These are phyloP conservation scores for Didymella keratinophila DNA, from an alignment of 2,329 filamentous ascomycete species.

Conservation along the genomic window DNA sequence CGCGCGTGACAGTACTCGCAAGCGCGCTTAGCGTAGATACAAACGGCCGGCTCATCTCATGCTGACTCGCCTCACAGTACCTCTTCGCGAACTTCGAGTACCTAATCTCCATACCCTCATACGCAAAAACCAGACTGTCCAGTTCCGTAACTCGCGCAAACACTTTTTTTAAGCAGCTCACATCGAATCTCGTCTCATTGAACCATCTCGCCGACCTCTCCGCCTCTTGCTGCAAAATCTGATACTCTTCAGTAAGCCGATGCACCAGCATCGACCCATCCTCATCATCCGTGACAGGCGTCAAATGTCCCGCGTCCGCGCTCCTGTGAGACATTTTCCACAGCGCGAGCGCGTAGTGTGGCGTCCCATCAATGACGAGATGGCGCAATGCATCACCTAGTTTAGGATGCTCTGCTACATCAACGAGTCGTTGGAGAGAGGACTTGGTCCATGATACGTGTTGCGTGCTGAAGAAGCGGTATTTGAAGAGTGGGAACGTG, in stretches of 20 bases:
- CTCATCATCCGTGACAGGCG: conserved; percentile 5
- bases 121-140: conserved; percentile 3
- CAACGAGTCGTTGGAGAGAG: not conserved
- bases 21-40: conserved; percentile 35
- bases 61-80: conserved; percentile 36
- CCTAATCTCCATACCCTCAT: conserved; percentile 23
- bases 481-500: not conserved
- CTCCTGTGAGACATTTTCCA: conserved; percentile 31
- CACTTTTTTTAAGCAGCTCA: not conserved
- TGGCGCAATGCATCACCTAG: conserved; percentile 18
- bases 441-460: conserved; percentile 1
- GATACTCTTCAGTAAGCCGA: not conserved
- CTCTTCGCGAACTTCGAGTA: conserved; percentile 25
- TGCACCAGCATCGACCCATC: not conserved
- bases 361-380: conserved; percentile 41
- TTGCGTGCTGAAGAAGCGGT: conserved; percentile 7
- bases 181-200: conserved; percentile 10
- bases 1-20: not conserved
- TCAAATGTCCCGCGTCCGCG: conserved; percentile 18
- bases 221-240: not conserved
- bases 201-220: not conserved
- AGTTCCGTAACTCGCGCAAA: not conserved
- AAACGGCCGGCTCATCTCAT: conserved; percentile 43
- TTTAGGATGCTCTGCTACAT: not conserved
- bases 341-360: conserved; percentile 30